Evolutionary conservation across 2,329 filamentous ascomycete genomes (phyloP).

Genomic region (Penicillium sp.): DNA sequence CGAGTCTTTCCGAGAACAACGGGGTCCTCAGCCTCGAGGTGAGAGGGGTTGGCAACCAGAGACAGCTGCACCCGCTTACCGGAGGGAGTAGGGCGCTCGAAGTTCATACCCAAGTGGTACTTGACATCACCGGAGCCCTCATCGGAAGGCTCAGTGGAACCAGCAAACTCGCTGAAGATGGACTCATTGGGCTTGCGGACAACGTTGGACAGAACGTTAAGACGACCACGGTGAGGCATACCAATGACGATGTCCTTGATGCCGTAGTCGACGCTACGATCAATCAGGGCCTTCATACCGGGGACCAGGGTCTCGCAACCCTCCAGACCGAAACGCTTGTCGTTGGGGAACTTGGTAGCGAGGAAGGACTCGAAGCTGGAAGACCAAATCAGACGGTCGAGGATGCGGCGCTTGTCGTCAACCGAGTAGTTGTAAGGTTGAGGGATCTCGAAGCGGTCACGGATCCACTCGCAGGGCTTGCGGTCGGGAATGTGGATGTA

Average conservation of each 20-base stretch:
- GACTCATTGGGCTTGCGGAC: slow-evolving; percentile 99
- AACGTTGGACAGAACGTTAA: slow-evolving; percentile 97
- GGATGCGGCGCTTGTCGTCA: slow-evolving; percentile 95
- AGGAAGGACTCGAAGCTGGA: slow-evolving; percentile 96
- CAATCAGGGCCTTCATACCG: slow-evolving; percentile 98
- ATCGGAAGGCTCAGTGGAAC: slow-evolving; percentile 79
- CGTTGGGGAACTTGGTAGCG: slow-evolving; percentile 97
- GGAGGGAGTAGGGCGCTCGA: slow-evolving; percentile 94
- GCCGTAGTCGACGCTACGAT: slow-evolving; percentile 96
- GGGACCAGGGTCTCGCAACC: slow-evolving; percentile 95
- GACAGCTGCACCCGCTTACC: slow-evolving; percentile 99
- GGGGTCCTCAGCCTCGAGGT: slow-evolving; percentile 96
- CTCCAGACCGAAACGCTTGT: slow-evolving; percentile 98
- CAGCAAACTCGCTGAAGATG: slow-evolving; percentile 97
- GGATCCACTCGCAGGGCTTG: slow-evolving; percentile 97
- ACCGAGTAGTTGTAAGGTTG: slow-evolving; percentile 95
- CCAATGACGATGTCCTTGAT: slow-evolving; percentile 99
- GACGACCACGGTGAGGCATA: slow-evolving; percentile 97
- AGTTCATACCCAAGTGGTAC: slow-evolving; percentile 99
- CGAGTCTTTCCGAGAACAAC: slow-evolving; percentile 97
- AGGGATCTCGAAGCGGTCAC: slow-evolving; percentile 90
- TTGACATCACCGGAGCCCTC: slow-evolving; percentile 99
- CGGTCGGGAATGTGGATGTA: slow-evolving; percentile 99
- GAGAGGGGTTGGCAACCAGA: slow-evolving; percentile 95
- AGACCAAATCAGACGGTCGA: slow-evolving; percentile 97